phyloP scores from a whole-genome alignment of 2,329 filamentous ascomycete genomes.

The Lizonia empirigonia region DNA sequence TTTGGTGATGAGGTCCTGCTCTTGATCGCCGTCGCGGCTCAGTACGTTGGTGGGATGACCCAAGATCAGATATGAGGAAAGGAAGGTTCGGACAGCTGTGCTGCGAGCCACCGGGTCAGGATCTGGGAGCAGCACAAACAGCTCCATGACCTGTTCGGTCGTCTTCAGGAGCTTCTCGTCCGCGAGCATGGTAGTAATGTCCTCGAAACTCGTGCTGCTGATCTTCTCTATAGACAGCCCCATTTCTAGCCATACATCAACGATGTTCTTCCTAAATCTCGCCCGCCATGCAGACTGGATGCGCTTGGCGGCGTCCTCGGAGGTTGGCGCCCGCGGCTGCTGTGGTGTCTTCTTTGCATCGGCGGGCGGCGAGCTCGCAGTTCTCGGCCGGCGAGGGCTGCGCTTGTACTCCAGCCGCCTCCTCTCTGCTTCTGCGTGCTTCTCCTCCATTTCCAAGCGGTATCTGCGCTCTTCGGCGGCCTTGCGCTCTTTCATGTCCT shows the following conservation, averaged over 20 bases:
- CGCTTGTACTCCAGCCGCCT: slow-evolving; percentile 64
- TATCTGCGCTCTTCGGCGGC: slow-evolving; percentile 74
- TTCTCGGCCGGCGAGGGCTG: slow-evolving; percentile 63
- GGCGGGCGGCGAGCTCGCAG: slow-evolving; percentile 59
- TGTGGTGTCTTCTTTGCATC: slow-evolving; percentile 42
- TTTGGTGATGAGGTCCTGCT: slow-evolving; percentile 76
- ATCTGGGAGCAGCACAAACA: slow-evolving; percentile 66
- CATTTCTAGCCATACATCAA: slow-evolving; percentile 69
- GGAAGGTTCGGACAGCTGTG: slow-evolving; percentile 73
- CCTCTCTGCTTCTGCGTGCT: slow-evolving; percentile 76
- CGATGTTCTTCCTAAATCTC: slow-evolving; percentile 61
- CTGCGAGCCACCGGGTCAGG: slow-evolving; percentile 68
- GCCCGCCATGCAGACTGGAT: slow-evolving; percentile 76
- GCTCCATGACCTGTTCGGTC: slow-evolving; percentile 69
- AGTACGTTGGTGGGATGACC: slow-evolving; percentile 80
- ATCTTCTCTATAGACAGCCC: slow-evolving; percentile 74
- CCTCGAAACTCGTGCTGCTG: slow-evolving; percentile 72
- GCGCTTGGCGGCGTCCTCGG: slow-evolving; percentile 66
- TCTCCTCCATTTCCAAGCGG: slow-evolving; percentile 77
- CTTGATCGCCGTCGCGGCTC: slow-evolving; percentile 71
- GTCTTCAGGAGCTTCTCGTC: slow-evolving; percentile 68
- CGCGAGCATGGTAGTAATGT: slow-evolving; percentile 71
- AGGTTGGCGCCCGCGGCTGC: slow-evolving; percentile 52
- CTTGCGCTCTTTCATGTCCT: slow-evolving; percentile 79
- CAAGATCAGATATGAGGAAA: slow-evolving; percentile 80